A percentile compares a stretch with the other conserved stretches of the same genome.
phyloP scores from a whole-genome alignment of 805 yeast genomes.

The Hanseniaspora taiwanica region DNA sequence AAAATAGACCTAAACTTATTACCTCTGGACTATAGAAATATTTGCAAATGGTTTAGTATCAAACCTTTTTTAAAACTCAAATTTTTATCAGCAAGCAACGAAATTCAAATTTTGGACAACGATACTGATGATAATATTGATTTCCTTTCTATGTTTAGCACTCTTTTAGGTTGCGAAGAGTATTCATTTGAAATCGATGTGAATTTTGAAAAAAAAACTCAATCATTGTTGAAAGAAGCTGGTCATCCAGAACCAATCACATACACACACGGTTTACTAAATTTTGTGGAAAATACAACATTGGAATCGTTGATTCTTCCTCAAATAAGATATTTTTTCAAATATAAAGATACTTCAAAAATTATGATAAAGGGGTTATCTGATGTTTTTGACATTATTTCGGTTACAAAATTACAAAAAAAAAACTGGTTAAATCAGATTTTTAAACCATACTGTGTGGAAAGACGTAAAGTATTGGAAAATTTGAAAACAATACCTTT shows the following conservation, averaged over 20 bases:
- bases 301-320: not conserved
- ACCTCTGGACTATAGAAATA: not conserved
- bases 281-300: too few species aligned
- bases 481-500: not conserved
- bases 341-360: not conserved
- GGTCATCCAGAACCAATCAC: too few species aligned
- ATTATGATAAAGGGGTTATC: not conserved
- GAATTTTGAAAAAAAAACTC: too few species aligned
- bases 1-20: constrained; percentile 8
- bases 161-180: too few species aligned
- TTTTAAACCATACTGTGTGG: not conserved
- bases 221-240: too few species aligned
- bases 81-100: constrained; percentile 10
- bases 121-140: not conserved
- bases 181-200: too few species aligned
- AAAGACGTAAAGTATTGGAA: not conserved
- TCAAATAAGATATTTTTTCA: not conserved
- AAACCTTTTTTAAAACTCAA: constrained; percentile 25
- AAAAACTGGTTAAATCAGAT: not conserved
- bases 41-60: constrained; percentile 8
- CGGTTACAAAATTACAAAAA: not conserved
- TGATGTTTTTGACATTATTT: not conserved
- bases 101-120: not conserved
- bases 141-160: not conserved
- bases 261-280: too few species aligned